These are phyloP conservation scores for Skeletonema menzelii DNA, from an alignment of 108 stramenopile genomes.

Conservation along the genomic window DNA sequence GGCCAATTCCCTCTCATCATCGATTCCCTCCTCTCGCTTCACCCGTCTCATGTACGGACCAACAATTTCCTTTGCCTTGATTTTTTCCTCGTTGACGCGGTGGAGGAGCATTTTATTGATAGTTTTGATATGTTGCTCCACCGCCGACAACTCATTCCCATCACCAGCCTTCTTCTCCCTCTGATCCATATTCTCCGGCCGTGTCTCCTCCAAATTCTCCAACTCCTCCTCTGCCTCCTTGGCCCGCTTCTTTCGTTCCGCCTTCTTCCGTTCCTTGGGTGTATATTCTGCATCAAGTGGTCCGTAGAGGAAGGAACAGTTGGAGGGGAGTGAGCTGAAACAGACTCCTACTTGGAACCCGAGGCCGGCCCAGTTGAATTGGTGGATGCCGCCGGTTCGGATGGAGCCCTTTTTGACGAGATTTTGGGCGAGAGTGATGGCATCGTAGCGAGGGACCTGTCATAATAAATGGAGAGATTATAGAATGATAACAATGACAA, in stretches of 20 bases:
- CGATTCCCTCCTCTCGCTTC: constrained; percentile 23
- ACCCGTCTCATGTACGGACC: constrained; percentile 16
- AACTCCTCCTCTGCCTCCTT: background rate
- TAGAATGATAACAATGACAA: background rate
- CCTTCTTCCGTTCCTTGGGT: constrained; percentile 58
- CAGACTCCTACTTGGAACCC: constrained; percentile 73
- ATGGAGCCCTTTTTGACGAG: constrained; percentile 54
- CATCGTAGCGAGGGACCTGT: constrained; percentile 85
- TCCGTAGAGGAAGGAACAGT: constrained; percentile 71
- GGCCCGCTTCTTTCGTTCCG: constrained; percentile 22
- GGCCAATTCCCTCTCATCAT: constrained; percentile 14
- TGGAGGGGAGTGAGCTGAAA: constrained; percentile 74
- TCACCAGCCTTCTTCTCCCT: constrained; percentile 38
- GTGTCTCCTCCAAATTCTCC: constrained; percentile 58
- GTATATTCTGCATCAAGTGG: constrained; percentile 56
- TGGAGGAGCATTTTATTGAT: constrained; percentile 47
- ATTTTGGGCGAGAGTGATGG: constrained; percentile 51
- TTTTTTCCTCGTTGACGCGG: constrained; percentile 17
- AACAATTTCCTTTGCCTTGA: constrained; percentile 14
- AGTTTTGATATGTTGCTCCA: constrained; percentile 60
- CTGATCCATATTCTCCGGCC: constrained; percentile 60
- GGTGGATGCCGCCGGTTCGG: constrained; percentile 14
- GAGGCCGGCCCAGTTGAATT: constrained; percentile 75
- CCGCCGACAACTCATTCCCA: constrained; percentile 69
- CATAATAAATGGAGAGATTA: background rate